Evolutionary conservation across 2,329 filamentous ascomycete species (phyloP), one percentile per base, ranked within the genome.

Genomic region (Clonostachys rosea): DNA sequence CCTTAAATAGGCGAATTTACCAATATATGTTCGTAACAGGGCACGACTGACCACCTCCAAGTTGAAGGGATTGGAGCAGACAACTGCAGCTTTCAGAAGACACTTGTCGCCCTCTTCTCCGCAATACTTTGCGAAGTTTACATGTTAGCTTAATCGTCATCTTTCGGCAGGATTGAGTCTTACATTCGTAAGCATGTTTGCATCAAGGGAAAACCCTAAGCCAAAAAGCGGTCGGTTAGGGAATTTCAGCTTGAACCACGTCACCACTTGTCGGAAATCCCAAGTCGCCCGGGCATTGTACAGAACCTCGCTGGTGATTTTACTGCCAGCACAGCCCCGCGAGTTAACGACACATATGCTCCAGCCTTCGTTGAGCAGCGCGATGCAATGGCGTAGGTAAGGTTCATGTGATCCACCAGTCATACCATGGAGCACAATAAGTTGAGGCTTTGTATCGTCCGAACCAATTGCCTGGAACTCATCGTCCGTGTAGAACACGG

Each of bases 261-360:
- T 83, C 30, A 96, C 81, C 52, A 77, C 71, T 64, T 96, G 91
- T 44, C 91, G 81, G 33, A 91, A 69, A 71, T 99, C 94, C 90
- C 91, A 96, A 1, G 95, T 99, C 7, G 94, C 88, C 45, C 92
- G 83, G 2, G 91, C 91, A 68, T 99, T 99, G 71, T 95, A 99
- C 5, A 99, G 73, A 34, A 95, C 76, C 34, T 87, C 84, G 16
- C 81, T 94, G 2, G 91, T 95, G 56, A 97, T 87, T 60, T 88
- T 87, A 51, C 85, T 90, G 54, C 83, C 79, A 1, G 92, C 89
- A 61, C 94, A 99, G n/a, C 95, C 94, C 50, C 94, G 78, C 4
- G 89, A 86, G 63, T 95, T 99, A 43, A 99, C 79, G 1, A 99
- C 94, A 54, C 91, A 91, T 7, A 87, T 87, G 57, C 91, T 89